phyloP scores from a whole-genome alignment of 306 rosid species.

The Malus orientalis region DNA sequence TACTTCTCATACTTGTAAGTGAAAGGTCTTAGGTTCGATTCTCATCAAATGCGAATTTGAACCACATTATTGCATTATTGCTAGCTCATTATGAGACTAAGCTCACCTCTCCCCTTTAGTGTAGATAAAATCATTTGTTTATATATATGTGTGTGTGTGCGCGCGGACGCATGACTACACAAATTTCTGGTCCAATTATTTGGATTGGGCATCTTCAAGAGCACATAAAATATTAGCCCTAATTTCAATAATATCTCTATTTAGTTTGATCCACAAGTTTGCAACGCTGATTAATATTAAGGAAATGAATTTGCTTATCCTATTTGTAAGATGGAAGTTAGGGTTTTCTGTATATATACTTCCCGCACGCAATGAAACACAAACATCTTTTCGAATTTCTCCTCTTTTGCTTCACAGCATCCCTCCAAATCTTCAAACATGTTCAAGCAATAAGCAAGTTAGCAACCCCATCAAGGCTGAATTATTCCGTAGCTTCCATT shows the following conservation, averaged over 20 bases:
- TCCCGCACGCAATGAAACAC: slow-evolving; percentile 5
- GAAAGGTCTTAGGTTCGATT: too few species aligned
- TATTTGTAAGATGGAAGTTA: background rate
- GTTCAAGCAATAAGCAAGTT: background rate
- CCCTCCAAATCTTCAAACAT: background rate
- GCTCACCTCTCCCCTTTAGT: too few species aligned
- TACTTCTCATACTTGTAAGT: too few species aligned
- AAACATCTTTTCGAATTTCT: background rate
- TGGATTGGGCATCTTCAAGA: background rate
- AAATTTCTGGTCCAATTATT: background rate
- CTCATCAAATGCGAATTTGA: too few species aligned
- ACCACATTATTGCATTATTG: too few species aligned
- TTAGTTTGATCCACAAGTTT: background rate
- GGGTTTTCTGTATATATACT: background rate
- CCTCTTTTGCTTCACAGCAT: background rate
- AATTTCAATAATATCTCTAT: background rate
- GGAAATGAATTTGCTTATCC: background rate
- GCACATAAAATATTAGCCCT: background rate
- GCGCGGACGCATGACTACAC: background rate
- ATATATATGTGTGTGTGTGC: background rate
- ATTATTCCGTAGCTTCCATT: background rate
- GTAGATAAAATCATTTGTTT: too few species aligned
- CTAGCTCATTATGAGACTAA: too few species aligned
- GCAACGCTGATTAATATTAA: background rate
- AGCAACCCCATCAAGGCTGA: background rate